phyloP scores from a whole-genome alignment of 768 basidiomycete genomes.

The Kondoa subrosea region DNA sequence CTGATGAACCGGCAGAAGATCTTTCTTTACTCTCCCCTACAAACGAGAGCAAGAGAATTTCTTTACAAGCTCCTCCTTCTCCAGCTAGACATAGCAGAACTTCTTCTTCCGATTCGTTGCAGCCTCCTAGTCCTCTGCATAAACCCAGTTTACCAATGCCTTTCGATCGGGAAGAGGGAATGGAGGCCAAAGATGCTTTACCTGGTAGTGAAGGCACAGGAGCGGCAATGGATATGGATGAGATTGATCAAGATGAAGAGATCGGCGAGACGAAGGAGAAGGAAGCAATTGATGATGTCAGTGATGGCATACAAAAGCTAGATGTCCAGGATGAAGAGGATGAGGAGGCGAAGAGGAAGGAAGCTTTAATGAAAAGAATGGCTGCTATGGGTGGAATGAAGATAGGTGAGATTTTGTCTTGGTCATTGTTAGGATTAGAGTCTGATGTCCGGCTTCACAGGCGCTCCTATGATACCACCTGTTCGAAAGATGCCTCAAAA shows the following conservation, averaged over 20 bases:
- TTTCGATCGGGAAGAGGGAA: too few relatives aligned
- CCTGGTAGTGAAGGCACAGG: background rate
- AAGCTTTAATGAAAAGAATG: constrained; percentile 14
- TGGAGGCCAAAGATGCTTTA: background rate
- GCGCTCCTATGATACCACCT: background rate
- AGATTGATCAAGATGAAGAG: background rate
- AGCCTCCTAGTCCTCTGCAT: background rate
- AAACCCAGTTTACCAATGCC: background rate
- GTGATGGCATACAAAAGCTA: background rate
- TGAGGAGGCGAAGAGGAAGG: constrained; percentile 13
- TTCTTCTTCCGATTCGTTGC: background rate
- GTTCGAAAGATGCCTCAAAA: background rate
- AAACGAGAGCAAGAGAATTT: too few relatives aligned
- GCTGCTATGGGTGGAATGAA: constrained; percentile 20
- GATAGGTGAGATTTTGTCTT: constrained; percentile 12
- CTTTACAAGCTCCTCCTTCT: too few relatives aligned
- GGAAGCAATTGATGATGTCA: background rate
- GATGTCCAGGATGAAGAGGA: background rate
- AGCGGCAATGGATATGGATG: background rate
- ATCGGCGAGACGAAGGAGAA: background rate
- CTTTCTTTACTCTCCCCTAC: too few relatives aligned
- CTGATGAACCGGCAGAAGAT: too few relatives aligned
- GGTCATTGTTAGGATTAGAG: background rate
- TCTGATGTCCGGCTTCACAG: background rate
- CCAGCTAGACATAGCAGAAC: too few relatives aligned